Evolutionary conservation across 805 yeast genomes (phyloP).

Genomic region (Candida boleticola): DNA sequence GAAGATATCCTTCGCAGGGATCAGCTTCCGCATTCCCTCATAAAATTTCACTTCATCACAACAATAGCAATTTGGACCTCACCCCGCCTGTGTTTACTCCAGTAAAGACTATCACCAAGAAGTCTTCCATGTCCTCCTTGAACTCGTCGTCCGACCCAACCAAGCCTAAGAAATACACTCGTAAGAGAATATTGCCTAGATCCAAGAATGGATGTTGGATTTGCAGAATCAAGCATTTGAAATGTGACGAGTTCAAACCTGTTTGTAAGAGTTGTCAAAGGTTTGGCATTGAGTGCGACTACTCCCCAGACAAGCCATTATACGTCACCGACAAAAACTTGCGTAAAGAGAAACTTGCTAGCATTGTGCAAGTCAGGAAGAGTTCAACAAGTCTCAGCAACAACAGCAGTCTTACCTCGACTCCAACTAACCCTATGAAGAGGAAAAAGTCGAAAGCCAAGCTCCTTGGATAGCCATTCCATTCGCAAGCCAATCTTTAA

Average conservation of each 20-base stretch:
- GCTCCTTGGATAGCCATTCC: neutral
- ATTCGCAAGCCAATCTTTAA: neutral
- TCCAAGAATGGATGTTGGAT: conserved; percentile 47
- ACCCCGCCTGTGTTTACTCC: conserved; percentile 4
- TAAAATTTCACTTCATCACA: conserved; percentile 3
- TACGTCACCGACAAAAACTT: conserved; percentile 35
- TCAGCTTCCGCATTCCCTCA: conserved; percentile 7
- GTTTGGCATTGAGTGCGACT: conserved; percentile 43
- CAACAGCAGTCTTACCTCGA: neutral
- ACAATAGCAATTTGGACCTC: neutral
- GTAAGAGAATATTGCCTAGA: conserved; percentile 39
- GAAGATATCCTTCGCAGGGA: conserved; percentile 13
- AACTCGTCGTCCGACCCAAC: neutral
- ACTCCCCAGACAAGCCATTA: conserved; percentile 35
- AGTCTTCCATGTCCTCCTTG: conserved; percentile 2
- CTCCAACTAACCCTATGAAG: conserved; percentile 6
- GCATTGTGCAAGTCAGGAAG: conserved; percentile 29
- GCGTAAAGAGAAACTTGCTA: conserved; percentile 32
- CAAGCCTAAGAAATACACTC: conserved; percentile 33
- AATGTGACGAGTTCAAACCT: conserved; percentile 42
- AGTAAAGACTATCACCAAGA: conserved; percentile 4
- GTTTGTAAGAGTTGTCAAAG: conserved; percentile 34
- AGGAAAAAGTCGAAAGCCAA: conserved; percentile 3
- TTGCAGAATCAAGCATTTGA: conserved; percentile 44
- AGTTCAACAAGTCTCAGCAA: conserved; percentile 8